Evolutionary conservation across 805 yeast species (phyloP).

Genomic region (Yarrowia phangngaensis): DNA sequence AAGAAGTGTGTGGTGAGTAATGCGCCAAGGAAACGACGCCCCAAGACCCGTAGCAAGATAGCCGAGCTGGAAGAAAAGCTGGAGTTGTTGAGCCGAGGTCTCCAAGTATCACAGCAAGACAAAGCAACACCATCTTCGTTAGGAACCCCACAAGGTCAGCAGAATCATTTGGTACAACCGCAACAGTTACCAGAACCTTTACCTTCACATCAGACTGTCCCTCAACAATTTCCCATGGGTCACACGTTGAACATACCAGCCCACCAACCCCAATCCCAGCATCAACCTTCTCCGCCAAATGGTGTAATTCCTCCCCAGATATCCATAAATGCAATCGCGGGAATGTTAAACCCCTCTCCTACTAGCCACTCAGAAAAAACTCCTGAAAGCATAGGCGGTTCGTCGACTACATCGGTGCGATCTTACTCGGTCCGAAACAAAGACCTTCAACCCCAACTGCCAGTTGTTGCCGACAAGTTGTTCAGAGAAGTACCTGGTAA

Average conservation of each 20-base stretch:
- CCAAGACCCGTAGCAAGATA: conserved; percentile 37
- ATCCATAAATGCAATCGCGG: conserved; percentile 8
- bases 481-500: conserved; percentile 10
- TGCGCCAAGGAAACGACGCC: conserved; percentile 53
- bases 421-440: conserved; percentile 20
- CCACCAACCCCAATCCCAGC: conserved; percentile 1
- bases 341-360: conserved; percentile 17
- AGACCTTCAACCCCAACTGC: conserved; percentile 13
- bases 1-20: conserved; percentile 65
- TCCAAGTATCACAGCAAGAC: neutral
- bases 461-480: conserved; percentile 4
- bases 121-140: neutral
- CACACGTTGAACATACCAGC: too few species aligned
- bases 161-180: neutral
- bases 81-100: conserved; percentile 12
- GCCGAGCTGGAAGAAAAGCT: conserved; percentile 26
- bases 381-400: conserved; percentile 10
- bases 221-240: too few species aligned
- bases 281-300: conserved; percentile 6
- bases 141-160: too few species aligned
- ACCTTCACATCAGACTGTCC: neutral
- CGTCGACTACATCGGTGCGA: conserved; percentile 10
- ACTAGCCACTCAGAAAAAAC: conserved; percentile 9
- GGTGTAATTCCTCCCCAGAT: neutral
- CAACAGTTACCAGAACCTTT: neutral